Conservation (phyloP, 352 stramenopile species). For the Phytophthora fragariae region DNA sequence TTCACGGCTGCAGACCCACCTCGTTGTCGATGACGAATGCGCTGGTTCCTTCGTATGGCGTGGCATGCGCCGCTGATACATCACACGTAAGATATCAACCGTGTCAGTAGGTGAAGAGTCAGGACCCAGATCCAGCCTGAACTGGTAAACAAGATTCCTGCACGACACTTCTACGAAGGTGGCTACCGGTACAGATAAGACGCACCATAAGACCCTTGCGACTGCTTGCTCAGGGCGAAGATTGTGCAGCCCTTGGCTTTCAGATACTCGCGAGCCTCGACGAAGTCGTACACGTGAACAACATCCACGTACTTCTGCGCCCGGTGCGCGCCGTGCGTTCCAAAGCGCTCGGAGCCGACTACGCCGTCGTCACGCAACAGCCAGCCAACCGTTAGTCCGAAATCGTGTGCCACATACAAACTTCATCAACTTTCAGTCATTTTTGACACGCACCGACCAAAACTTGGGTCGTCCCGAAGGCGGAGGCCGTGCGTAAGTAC, state of each 20-base stretch:
- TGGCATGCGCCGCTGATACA: slow-evolving; percentile 56
- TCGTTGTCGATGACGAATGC: slow-evolving; percentile 86
- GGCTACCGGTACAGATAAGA: not conserved
- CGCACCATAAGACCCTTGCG: slow-evolving; percentile 38
- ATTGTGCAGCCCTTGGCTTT: slow-evolving; percentile 65
- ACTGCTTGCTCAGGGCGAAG: slow-evolving; percentile 54
- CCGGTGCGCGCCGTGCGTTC: slow-evolving; percentile 77
- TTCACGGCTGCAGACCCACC: slow-evolving; percentile 32
- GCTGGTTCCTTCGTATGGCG: slow-evolving; percentile 57
- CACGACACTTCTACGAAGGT: slow-evolving; percentile 4
- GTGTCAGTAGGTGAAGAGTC: not conserved
- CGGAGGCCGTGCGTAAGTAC: slow-evolving; percentile 77
- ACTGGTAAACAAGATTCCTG: not conserved
- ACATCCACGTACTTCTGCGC: slow-evolving; percentile 86
- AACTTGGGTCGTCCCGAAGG: slow-evolving; percentile 77
- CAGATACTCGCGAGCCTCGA: slow-evolving; percentile 65
- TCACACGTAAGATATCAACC: slow-evolving; percentile 21
- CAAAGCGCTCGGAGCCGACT: slow-evolving; percentile 83
- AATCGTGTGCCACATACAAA: not conserved
- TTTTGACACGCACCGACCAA: slow-evolving; percentile 62
- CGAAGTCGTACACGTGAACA: slow-evolving; percentile 76
- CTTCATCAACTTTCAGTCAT: not conserved
- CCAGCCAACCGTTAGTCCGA: slow-evolving; percentile 18
- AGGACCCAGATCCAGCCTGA: not conserved
- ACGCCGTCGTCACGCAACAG: not conserved